Evolutionary conservation across 352 stramenopile genomes (phyloP).

Genomic region (Phytophthora syringae): DNA sequence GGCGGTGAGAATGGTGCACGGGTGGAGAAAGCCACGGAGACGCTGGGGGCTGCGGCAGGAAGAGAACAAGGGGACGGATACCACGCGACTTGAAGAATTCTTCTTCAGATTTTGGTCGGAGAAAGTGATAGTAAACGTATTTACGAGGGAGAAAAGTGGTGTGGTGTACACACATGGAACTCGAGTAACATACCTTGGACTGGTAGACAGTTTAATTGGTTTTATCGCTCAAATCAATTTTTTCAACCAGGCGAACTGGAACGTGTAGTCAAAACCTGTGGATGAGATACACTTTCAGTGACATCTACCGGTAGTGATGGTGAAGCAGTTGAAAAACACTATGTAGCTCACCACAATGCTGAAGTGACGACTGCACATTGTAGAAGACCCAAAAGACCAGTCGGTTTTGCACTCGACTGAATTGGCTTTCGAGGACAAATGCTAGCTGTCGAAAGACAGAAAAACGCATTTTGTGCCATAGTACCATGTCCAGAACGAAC

Average conservation of each 20-base stretch:
- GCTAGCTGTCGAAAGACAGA: background rate
- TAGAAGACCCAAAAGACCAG: constrained; percentile 1
- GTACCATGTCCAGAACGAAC: constrained; percentile 2
- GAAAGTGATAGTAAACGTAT: background rate
- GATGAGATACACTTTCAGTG: too few relatives aligned
- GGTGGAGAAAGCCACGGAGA: background rate
- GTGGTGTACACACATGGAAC: constrained; percentile 9
- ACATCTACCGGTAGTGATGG: too few relatives aligned
- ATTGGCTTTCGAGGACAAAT: constrained; percentile 4
- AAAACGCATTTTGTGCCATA: constrained; percentile 2
- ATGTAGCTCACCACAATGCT: constrained; percentile 7
- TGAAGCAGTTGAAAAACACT: too few relatives aligned
- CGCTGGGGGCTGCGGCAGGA: background rate
- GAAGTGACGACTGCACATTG: background rate
- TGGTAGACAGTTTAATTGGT: too few relatives aligned
- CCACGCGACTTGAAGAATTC: background rate
- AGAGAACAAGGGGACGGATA: constrained; percentile 4
- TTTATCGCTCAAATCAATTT: too few relatives aligned
- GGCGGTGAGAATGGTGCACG: constrained; percentile 8
- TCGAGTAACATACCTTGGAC: too few relatives aligned
- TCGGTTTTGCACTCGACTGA: background rate
- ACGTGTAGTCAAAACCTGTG: constrained; percentile 10
- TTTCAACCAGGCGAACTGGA: background rate
- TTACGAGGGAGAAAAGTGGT: background rate
- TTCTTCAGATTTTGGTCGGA: constrained; percentile 15